Base-by-base conservation (phyloP, 768 basidiomycete species). In the Crepidotus variabilis region DNA sequence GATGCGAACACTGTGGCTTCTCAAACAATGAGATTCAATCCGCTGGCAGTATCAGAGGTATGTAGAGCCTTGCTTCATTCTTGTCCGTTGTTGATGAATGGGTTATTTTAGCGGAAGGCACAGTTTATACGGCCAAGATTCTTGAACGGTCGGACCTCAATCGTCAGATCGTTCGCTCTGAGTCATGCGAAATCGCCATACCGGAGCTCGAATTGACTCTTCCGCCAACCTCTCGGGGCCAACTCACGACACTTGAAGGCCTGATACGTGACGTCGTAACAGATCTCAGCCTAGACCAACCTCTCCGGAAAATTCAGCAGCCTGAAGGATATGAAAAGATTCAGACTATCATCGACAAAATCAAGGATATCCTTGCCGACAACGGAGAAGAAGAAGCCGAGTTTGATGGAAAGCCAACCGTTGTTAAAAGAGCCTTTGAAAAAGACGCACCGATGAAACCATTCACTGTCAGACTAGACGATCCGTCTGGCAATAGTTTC, bases 221-320 rank as follows among this genome's bases (percentile, higher is more conserved):
- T 28, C 97, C 97, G 0, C 77, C 90, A 0, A 83, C 85, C 9
- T 75, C 75, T 6, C 84, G 92, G 14, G 96, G 96, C 9, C 94
- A 97, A 66, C 83, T 99, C 11, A 98, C 96, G n/a, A 99, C 94
- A 1, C 82, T 98, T 49, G 97, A 99, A 70, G 96, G 97, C 35
- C 82, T 98, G 60, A 72, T 99, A 32, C 81, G 87, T 23, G 87
- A 96, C 61, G 85, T 94, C 45, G 75, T 90, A 28, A 72, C 86
- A 0, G 96, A 98, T 73, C 81, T 98, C 39, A 78, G 77, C 58
- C 73, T 79, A 56, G 89, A 93, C 57, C 96, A 98, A 65, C 90
- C 93, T 0, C 71, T 98, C 9, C 84, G 97, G 39, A 78, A 84
- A 33, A 82, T 91, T 55, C 87, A 94, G 65, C 86, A 93, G 60